Base-by-base conservation (phyloP, 225 moss, liverwort and hornwort genomes). In the Marchantia polymorpha region DNA sequence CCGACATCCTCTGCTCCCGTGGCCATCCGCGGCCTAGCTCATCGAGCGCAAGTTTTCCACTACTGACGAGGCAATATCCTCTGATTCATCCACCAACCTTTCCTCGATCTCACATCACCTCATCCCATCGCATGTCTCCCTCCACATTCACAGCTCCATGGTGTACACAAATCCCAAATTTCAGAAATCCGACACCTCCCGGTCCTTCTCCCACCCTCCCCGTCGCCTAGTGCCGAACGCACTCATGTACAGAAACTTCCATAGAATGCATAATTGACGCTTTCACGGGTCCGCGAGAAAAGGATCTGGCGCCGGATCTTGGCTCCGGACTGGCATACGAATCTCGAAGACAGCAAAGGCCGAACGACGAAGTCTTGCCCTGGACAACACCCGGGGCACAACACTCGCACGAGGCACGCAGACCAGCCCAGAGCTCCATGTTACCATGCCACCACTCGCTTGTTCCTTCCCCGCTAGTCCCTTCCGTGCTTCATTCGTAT, bases 301-400 rank as follows among this genome's bases (percentile, higher is more conserved):
- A 29, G 60, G 75, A 75, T 63, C 69, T 68, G 6, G 47, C 29
- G 27, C 11, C 30, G 29, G 79, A 73, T 79, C 68, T 79, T 67
- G 26, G n/a, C 12, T 56, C 30, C 1, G 29, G 14, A 52, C 26
- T 19, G 49, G 70, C 48, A 23, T 23, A 4, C 7, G 22, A 56
- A 22, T 25, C 30, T 48, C 46, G 46, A 47, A 47, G 20, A 46
- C 0, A 31, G 20, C 69, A 47, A 69, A 47, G 7, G 19, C 20
- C 20, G 69, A 4, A 65, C 47, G 47, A 69, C 7, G 46, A 46
- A 15, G 47, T 47, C 46, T 29, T 47, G 12, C 47, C 7, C 64
- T 69, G 39, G 19, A 19, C 46, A 69, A 48, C 10, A 14, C 46
- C 19, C 17, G 20, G 47, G 47, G 29, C 69, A 69, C 69, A 56